Base-by-base conservation (phyloP, 2,329 filamentous ascomycete genomes). In the Aspergillus sp. region DNA sequence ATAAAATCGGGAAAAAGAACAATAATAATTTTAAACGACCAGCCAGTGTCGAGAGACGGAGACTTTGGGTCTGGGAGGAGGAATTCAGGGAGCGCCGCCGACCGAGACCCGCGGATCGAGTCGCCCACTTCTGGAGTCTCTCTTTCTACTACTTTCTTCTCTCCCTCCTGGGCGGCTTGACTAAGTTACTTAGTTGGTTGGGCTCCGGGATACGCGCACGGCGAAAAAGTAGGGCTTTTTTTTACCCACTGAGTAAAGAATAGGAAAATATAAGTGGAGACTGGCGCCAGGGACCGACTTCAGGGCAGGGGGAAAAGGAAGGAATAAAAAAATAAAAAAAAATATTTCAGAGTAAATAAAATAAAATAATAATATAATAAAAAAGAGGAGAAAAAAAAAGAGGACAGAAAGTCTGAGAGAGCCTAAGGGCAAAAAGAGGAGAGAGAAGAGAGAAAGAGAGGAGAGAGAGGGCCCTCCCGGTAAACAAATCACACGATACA, bases 51-150 rank as follows among this genome's bases (percentile, higher is more conserved):
- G 39, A 28, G 13, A 43, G 54, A 57, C 54, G 50, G 23, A 19
- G 52, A 45, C 55, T 60, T 62, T 57, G 56, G 57, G 60, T 55
- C 59, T 58, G 55, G 58, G 57, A 30, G 64, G 57, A 62, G 59
- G 59, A 66, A 65, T 67, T 66, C 65, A 68, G 61, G 64, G 63
- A 67, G 65, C 47, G 65, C 58, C 61, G 61, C 58, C 61, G 61
- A 65, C 62, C 59, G 62, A 58, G 56, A 62, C 57, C 60, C 58
- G 59, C 58, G 65, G 58, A 67, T 64, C 47, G 49, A 57, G 57
- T 60, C 49, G 45, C 55, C 51, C 60, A 56, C 55, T 23, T 28
- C 19, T 32, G 19, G 49, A 53, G 21, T 32, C 43, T 21, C 39
- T 47, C 48, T 32, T 19, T 38, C n/a, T 12, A 17, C 28, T 36